A percentile compares a stretch with the other conserved stretches of the same genome.
These are phyloP conservation scores for Hura crepitans DNA, from an alignment of 441 rosid species.

Conservation along the genomic window DNA sequence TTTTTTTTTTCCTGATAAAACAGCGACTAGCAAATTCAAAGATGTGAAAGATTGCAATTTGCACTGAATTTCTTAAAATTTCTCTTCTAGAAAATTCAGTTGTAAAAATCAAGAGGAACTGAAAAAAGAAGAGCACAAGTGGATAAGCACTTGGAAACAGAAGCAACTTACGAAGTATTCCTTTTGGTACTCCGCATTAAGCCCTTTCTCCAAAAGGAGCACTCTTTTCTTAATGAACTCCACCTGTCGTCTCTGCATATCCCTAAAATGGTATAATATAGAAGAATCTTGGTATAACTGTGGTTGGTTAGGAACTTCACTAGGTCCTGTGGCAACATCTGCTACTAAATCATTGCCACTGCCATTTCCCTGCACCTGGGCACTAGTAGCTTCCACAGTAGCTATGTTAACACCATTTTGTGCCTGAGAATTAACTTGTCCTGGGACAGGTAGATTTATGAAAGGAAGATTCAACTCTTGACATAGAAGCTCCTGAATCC, in stretches of 20 bases:
- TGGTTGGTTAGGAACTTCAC: conserved; percentile 42
- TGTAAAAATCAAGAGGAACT: background rate
- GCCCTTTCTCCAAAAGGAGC: conserved; percentile 84
- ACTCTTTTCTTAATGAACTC: conserved; percentile 96
- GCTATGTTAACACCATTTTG: conserved; percentile 53
- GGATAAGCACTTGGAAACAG: background rate
- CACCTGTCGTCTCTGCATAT: conserved; percentile 89
- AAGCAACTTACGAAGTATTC: conserved; percentile 55
- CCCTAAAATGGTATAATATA: conserved; percentile 63
- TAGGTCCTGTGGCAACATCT: conserved; percentile 46
- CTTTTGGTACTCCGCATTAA: conserved; percentile 68
- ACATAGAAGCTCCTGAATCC: conserved; percentile 80
- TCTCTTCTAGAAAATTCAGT: background rate
- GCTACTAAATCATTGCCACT: conserved; percentile 42
- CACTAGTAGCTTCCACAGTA: conserved; percentile 42
- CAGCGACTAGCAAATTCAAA: too few relatives aligned
- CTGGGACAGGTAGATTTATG: conserved; percentile 61
- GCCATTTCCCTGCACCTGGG: conserved; percentile 49
- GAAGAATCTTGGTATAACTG: conserved; percentile 50
- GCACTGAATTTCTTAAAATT: conserved; percentile 4
- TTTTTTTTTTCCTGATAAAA: too few relatives aligned
- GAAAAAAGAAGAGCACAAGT: background rate
- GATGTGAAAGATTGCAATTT: too few relatives aligned
- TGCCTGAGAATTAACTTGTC: conserved; percentile 58
- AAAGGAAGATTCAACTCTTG: conserved; percentile 78